A percentile compares a stretch with the other conserved stretches of the same genome.
Evolutionary conservation across 208 protist genomes (phyloP).

Genomic region (Wallacemonas sp.): DNA sequence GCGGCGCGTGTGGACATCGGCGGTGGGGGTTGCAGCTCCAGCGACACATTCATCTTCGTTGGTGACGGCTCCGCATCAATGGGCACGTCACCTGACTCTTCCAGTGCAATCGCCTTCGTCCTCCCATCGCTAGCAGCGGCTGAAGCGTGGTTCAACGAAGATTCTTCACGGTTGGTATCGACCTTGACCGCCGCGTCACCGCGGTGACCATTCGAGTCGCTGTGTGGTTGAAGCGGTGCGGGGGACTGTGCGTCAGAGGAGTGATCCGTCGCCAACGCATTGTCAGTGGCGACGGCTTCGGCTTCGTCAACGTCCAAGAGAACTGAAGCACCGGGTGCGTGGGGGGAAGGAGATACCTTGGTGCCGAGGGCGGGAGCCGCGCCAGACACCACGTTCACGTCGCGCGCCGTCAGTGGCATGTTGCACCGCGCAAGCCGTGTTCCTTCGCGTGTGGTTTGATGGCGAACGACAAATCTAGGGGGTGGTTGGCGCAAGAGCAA

Average conservation of each 20-base stretch:
- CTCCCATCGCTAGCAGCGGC: no score
- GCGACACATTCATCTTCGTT: background rate
- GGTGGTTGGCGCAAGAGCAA: no score
- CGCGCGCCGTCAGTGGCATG: background rate
- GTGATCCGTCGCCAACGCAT: background rate
- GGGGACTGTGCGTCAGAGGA: background rate
- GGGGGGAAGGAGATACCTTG: background rate
- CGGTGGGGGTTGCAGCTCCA: background rate
- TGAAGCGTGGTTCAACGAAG: no score
- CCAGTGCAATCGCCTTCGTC: no score
- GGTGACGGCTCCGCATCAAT: background rate
- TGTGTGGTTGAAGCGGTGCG: no score
- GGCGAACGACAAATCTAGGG: no score
- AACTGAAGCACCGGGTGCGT: background rate
- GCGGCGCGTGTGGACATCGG: background rate
- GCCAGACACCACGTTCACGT: slow-evolving; percentile 2
- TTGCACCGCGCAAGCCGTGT: no score
- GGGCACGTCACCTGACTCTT: background rate
- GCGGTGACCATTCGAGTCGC: no score
- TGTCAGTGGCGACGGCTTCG: background rate
- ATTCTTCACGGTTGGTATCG: no score
- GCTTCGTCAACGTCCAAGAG: background rate
- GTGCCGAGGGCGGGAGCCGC: background rate
- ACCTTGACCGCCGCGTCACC: no score
- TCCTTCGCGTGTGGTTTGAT: no score